A percentile compares a stretch with the other conserved stretches of the same genome.
Conservation (phyloP, 768 basidiomycete genomes). For the Sistotremastrum niveocremeum region DNA sequence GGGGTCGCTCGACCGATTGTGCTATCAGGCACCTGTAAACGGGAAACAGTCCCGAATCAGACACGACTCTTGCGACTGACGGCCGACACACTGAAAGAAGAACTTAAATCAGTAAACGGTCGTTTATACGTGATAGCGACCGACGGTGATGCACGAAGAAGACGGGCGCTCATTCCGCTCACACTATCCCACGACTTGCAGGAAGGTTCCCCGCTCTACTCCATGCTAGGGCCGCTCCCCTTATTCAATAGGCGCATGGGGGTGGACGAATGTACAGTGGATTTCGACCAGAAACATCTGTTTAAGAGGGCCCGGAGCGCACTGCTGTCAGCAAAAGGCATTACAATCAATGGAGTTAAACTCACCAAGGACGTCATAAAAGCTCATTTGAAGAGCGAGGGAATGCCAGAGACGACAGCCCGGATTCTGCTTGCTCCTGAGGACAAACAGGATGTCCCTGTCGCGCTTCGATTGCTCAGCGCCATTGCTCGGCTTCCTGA, state of each 20-base stretch:
- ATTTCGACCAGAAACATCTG: constrained; percentile 24
- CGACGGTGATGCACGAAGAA: constrained; percentile 18
- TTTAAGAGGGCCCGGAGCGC: constrained; percentile 20
- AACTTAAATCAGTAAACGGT: no score
- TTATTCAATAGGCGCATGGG: constrained; percentile 20
- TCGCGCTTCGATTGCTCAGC: constrained; percentile 14
- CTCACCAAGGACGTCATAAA: constrained; percentile 14
- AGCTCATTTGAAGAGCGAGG: constrained; percentile 10
- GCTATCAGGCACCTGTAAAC: constrained; percentile 16
- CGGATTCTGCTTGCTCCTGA: constrained; percentile 15
- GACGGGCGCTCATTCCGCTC: constrained; percentile 12
- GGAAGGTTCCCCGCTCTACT: constrained; percentile 14
- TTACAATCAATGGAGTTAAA: constrained; percentile 12
- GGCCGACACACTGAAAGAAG: constrained; percentile 5
- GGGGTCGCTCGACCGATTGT: constrained; percentile 14
- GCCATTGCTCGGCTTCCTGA: constrained; percentile 15
- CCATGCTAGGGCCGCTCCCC: constrained; percentile 8
- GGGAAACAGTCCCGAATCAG: constrained; percentile 11
- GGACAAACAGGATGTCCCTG: constrained; percentile 20
- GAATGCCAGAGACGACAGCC: constrained; percentile 3
- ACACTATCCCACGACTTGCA: constrained; percentile 13
- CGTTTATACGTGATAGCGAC: constrained; percentile 16
- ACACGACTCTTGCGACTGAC: constrained; percentile 9
- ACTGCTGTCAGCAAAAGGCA: constrained; percentile 13
- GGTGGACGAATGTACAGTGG: constrained; percentile 20